Conservation (phyloP, 768 basidiomycete genomes). For the Lactarius vividus region DNA sequence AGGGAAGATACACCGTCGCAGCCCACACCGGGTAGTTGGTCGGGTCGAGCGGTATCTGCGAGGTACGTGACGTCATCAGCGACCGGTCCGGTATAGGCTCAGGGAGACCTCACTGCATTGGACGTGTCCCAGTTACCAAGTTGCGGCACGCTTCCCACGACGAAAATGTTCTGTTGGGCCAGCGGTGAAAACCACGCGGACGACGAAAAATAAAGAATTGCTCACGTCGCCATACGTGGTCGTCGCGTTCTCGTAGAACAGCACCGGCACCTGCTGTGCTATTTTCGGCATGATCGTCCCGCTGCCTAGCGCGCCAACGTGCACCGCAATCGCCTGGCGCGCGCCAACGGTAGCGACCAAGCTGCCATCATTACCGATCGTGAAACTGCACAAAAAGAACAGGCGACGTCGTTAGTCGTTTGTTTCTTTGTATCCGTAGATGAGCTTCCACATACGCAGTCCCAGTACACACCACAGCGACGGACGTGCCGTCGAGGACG, state of each 20-base stretch:
- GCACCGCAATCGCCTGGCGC: conserved; percentile 32
- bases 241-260: conserved; percentile 52
- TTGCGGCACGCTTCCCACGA: conserved; percentile 54
- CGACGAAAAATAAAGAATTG: background rate
- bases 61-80: background rate
- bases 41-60: conserved; percentile 51
- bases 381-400: conserved; percentile 23
- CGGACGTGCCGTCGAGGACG: conserved; percentile 50
- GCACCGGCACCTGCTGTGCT: conserved; percentile 11
- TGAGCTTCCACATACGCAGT: conserved; percentile 37
- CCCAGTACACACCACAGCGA: conserved; percentile 48
- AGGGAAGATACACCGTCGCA: conserved; percentile 48
- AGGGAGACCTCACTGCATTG: conserved; percentile 40
- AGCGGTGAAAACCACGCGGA: background rate
- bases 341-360: conserved; percentile 31
- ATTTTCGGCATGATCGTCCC: background rate
- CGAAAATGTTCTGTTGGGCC: conserved; percentile 51
- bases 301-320: conserved; percentile 24
- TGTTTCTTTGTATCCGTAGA: background rate
- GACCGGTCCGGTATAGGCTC: background rate
- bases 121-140: conserved; percentile 52
- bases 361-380: conserved; percentile 16
- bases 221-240: conserved; percentile 57
- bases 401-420: background rate
- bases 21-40: conserved; percentile 55